Conservation (phyloP, 345 rosid genomes). For the Viola odorata region DNA sequence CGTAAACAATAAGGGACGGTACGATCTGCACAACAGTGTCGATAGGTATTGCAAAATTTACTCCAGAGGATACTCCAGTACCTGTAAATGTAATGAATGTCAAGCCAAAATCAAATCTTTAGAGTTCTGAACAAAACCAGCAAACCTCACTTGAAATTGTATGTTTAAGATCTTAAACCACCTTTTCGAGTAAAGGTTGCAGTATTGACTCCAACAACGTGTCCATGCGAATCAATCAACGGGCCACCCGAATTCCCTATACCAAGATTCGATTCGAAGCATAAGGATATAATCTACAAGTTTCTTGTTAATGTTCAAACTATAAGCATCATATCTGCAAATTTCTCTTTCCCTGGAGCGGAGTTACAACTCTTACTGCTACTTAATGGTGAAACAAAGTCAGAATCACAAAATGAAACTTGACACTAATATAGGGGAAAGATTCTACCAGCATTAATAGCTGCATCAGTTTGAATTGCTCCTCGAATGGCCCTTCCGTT, state of each 20-base stretch:
- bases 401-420: background rate
- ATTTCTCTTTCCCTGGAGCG: background rate
- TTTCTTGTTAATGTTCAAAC: too few relatives aligned
- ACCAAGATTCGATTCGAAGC: background rate
- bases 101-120: background rate
- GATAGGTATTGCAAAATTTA: conserved; percentile 76
- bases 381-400: background rate
- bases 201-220: conserved; percentile 83
- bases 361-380: background rate
- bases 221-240: conserved; percentile 67
- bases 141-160: too few relatives aligned
- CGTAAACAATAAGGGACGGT: conserved; percentile 76
- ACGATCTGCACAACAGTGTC: conserved; percentile 63
- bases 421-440: background rate
- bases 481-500: conserved; percentile 74
- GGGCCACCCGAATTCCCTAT: conserved; percentile 84
- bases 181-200: conserved; percentile 88
- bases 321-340: background rate
- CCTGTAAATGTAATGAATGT: conserved; percentile 57
- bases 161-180: conserved; percentile 5
- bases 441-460: conserved; percentile 58
- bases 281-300: background rate
- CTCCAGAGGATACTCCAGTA: conserved; percentile 71
- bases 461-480: conserved; percentile 88
- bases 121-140: background rate